Evolutionary conservation across 2,329 filamentous ascomycete species (phyloP).

Genomic region (Diplodia corticola): DNA sequence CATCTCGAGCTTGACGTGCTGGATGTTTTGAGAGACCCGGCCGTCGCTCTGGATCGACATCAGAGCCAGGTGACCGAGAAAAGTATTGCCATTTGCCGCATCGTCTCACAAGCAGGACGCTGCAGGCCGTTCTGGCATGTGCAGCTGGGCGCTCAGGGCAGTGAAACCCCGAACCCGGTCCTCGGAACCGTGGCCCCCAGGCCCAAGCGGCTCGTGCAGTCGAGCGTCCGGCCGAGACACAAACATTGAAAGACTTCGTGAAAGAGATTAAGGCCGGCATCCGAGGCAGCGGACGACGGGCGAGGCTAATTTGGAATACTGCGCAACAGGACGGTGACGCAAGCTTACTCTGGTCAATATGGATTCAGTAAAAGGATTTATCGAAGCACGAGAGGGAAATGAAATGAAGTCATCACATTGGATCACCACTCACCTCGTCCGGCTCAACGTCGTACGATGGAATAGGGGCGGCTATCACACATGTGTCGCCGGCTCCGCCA

Average conservation of each 20-base stretch:
- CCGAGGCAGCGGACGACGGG: background rate
- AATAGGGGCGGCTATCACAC: background rate
- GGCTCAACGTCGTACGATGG: constrained; percentile 5
- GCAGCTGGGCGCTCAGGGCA: constrained; percentile 13
- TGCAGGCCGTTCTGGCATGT: constrained; percentile 10
- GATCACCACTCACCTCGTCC: background rate
- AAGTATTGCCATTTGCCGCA: background rate
- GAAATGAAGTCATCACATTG: constrained; percentile 14
- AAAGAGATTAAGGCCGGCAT: constrained; percentile 1
- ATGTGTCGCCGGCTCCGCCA: background rate
- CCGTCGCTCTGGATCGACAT: background rate
- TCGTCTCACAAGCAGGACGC: background rate
- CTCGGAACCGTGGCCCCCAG: background rate
- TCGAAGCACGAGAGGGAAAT: constrained; percentile 14
- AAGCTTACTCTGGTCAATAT: constrained; percentile 10
- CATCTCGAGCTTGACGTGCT: background rate
- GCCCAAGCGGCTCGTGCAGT: background rate
- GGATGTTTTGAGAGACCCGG: background rate
- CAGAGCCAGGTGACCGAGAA: background rate
- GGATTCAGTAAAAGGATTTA: constrained; percentile 4
- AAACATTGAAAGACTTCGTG: background rate
- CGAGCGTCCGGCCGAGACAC: constrained; percentile 8
- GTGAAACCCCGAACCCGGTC: background rate
- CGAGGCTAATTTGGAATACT: constrained; percentile 12
- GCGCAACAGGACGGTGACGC: constrained; percentile 1